Evolutionary conservation across 306 rosid species (phyloP).

Genomic region (Luffa aegyptiaca): DNA sequence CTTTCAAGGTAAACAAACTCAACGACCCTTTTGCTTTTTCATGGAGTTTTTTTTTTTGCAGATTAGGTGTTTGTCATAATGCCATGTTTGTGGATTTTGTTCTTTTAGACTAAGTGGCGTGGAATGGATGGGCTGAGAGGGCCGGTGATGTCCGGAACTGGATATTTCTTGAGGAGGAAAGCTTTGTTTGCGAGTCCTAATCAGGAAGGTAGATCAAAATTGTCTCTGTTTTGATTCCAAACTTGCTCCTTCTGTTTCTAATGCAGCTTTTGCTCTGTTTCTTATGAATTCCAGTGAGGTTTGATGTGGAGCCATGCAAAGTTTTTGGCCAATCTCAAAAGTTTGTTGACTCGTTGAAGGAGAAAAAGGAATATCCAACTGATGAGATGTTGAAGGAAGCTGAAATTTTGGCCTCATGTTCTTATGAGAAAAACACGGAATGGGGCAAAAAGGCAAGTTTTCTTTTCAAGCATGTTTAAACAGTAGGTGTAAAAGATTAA

Average conservation of each 20-base stretch:
- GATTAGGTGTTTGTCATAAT: neutral
- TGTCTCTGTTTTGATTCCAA: neutral
- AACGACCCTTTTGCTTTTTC: neutral
- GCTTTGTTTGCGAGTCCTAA: slow-evolving; percentile 30
- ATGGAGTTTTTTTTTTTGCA: neutral
- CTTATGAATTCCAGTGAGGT: slow-evolving; percentile 16
- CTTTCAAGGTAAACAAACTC: slow-evolving; percentile 21
- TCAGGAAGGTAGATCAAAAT: slow-evolving; percentile 20
- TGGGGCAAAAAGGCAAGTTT: slow-evolving; percentile 37
- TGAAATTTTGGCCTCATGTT: slow-evolving; percentile 21
- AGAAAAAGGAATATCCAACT: slow-evolving; percentile 3
- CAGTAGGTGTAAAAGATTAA: neutral
- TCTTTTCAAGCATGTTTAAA: neutral
- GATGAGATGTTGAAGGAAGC: slow-evolving; percentile 27
- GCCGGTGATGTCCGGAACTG: slow-evolving; percentile 42
- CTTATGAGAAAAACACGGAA: slow-evolving; percentile 25
- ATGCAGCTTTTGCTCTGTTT: neutral
- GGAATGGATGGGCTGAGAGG: slow-evolving; percentile 50
- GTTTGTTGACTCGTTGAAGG: slow-evolving; percentile 26
- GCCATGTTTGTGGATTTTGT: neutral
- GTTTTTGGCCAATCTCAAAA: slow-evolving; percentile 21
- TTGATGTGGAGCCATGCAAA: slow-evolving; percentile 15
- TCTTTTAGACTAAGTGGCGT: slow-evolving; percentile 32
- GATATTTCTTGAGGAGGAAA: slow-evolving; percentile 30
- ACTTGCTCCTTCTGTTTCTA: neutral